Evolutionary conservation across 1,284 basidiomycete species (phyloP), one percentile per base, ranked within the genome.

Genomic region (Puccinia sorghi): DNA sequence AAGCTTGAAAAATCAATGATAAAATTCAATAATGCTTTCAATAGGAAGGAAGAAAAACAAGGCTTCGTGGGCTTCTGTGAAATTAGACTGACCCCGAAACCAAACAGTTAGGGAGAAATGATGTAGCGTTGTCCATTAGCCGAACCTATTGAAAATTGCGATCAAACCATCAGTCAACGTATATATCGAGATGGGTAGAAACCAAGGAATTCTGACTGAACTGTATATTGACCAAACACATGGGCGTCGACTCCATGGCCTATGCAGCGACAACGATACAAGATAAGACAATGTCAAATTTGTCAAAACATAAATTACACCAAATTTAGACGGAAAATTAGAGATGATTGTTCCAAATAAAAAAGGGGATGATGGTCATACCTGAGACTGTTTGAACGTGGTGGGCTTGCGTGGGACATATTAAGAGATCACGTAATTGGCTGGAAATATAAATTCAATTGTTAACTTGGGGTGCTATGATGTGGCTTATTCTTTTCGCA

Each of bases 341-440:
- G 15, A 25, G 43, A 27, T 12, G 22, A 43, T 4, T n/a, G 17
- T 32, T 32, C 32, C 32, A 32, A 32, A 32, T 32, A 32, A 32
- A 32, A 32, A 48, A 57, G 4, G 32, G 32, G 32, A 32, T 32
- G 32, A 27, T 22, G 9, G 4, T n/a, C 22, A 22, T 57, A 78
- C 76, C 76, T 25, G 76, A 78, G 20, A 78, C 43, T 15, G 76
- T 71, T 63, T 78, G 76, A 27, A 78, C 76, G 52, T 78, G 76
- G 64, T 78, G 76, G 39, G 76, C 41, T 71, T 71, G 54, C 11
- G 54, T 59, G 27, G 76, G 76, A 72, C 76, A 78, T n/a, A 78
- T 71, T n/a, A 78, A 22, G 11, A 78, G 48, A 64, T 78, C 76
- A 9, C 76, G 76, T 32, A 78, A 64, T 52, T 78, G 76, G n/a